These are phyloP conservation scores for Nothophoma quercina DNA, from an alignment of 2,329 filamentous ascomycete genomes.

Conservation along the genomic window DNA sequence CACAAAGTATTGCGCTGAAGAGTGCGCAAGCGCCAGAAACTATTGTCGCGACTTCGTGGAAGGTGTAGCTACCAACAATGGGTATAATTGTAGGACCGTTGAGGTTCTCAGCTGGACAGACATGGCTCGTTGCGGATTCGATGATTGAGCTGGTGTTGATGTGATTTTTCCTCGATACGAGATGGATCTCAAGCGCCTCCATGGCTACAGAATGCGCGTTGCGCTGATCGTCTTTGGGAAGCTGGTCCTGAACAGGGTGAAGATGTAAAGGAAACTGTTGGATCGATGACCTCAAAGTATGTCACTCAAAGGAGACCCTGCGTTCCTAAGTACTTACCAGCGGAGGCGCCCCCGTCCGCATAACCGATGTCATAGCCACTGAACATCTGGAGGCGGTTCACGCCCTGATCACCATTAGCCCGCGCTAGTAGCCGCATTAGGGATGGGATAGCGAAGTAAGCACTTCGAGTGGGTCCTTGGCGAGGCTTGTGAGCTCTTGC, in stretches of 20 bases:
- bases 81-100: slow-evolving; percentile 26
- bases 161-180: slow-evolving; percentile 2
- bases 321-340: neutral
- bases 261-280: neutral
- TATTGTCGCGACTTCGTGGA: slow-evolving; percentile 35
- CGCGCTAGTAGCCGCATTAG: neutral
- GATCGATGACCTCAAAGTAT: neutral
- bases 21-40: slow-evolving; percentile 31
- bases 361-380: slow-evolving; percentile 7
- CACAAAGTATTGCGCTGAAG: slow-evolving; percentile 24
- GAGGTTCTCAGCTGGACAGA: slow-evolving; percentile 25
- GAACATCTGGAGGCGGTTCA: neutral
- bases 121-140: slow-evolving; percentile 12
- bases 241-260: neutral
- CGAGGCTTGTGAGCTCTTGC: slow-evolving; percentile 8
- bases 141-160: slow-evolving; percentile 9
- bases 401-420: neutral
- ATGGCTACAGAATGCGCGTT: neutral
- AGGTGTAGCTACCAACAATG: slow-evolving; percentile 33
- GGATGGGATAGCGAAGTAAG: slow-evolving; percentile 7
- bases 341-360: slow-evolving; percentile 5
- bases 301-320: neutral
- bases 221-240: neutral
- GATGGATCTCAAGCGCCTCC: neutral
- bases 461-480: slow-evolving; percentile 10